Base-by-base conservation (phyloP, 2,329 filamentous ascomycete genomes). In the Diaporthe capsici region DNA sequence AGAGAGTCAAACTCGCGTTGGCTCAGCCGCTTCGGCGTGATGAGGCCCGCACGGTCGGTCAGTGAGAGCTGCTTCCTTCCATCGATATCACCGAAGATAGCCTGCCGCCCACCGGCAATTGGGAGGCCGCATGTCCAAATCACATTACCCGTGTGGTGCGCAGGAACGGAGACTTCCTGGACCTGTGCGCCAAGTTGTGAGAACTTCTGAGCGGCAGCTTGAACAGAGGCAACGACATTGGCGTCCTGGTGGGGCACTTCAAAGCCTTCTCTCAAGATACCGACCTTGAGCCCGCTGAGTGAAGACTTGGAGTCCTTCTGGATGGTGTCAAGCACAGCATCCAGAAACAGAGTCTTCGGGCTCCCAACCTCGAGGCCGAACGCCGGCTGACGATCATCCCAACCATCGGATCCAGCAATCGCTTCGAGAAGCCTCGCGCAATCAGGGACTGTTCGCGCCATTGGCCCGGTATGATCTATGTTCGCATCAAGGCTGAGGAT, bases 211-310 rank as follows among this genome's bases (percentile, higher is more conserved):
- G 86, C 86, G 6, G 84, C 82, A 8, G 81, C 70, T 8, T 81
- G 77, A 28, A 88, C 83, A 1, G 79, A 81, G n/a, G 83, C 79
- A 28, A 82, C 78, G 0, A 90, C 85, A n/a, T 85, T 82, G 1
- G 81, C 57, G 17, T 84, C 81, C 4, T 88, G 79, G 1, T 84
- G 85, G 0, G 83, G 78, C 4, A 86, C 80, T 9, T 81, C 78
- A 58, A 88, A 86, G 1, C 84, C 82, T 77, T 89, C 87, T 44
- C 81, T 85, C 53, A 90, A 79, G 13, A 89, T 80, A 5, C 87
- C 88, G 22, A 89, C 80, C 71, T 81, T 84, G 31, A 86, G 79
- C 6, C 82, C 82, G 44, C 55, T 39, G 39, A 76, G 71, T 39
- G 67, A 51, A 25, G 57, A 73, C 63, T 39, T 28, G 4, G 71